Conservation (phyloP, 2,329 filamentous ascomycete genomes). For the Xylaria sp. region DNA sequence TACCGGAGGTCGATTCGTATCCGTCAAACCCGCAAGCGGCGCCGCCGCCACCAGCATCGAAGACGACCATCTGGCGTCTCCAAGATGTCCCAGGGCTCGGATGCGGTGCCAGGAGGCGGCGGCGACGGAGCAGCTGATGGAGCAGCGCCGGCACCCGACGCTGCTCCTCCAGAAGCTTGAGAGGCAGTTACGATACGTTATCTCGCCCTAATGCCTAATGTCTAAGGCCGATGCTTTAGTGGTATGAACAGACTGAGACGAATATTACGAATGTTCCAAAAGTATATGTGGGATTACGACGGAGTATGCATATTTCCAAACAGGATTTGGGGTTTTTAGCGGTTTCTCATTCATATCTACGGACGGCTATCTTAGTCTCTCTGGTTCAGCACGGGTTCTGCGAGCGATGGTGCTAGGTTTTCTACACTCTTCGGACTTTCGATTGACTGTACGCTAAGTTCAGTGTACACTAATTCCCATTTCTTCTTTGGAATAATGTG, state of each 20-base stretch:
- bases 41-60: slow-evolving; percentile 30
- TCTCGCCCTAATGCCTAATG: neutral
- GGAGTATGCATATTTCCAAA: slow-evolving; percentile 5
- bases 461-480: neutral
- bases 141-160: slow-evolving; percentile 16
- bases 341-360: slow-evolving; percentile 3
- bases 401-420: slow-evolving; percentile 10
- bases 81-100: slow-evolving; percentile 36
- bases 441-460: neutral
- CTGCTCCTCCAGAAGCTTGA: slow-evolving; percentile 22
- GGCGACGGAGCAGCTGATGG: slow-evolving; percentile 15
- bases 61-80: slow-evolving; percentile 32
- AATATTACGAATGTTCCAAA: slow-evolving; percentile 5
- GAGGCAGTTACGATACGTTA: neutral
- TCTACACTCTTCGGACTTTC: neutral
- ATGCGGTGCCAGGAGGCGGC: slow-evolving; percentile 11
- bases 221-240: neutral
- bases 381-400: slow-evolving; percentile 2
- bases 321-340: slow-evolving; percentile 11
- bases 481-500: neutral
- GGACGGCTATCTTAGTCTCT: slow-evolving; percentile 2
- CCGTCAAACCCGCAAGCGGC: slow-evolving; percentile 26
- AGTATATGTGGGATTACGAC: neutral
- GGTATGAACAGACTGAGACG: neutral
- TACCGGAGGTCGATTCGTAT: slow-evolving; percentile 35